Evolutionary conservation across 2,329 filamentous ascomycete genomes (phyloP).

Genomic region (Catunica adiposa): DNA sequence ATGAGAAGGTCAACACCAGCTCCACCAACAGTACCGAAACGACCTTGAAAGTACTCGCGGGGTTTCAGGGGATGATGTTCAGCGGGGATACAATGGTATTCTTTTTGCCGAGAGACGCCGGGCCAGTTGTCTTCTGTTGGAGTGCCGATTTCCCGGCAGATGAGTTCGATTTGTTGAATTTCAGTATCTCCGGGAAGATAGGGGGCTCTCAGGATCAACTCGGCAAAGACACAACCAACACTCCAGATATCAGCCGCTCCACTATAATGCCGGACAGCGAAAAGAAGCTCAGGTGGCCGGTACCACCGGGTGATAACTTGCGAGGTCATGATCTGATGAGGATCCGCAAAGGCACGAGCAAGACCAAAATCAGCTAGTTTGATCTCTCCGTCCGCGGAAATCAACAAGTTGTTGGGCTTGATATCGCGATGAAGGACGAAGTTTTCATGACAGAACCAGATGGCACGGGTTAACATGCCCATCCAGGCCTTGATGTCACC

Average conservation of each 20-base stretch:
- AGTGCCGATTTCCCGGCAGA: conserved; percentile 72
- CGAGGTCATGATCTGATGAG: conserved; percentile 73
- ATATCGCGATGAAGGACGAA: conserved; percentile 92
- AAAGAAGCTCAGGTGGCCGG: conserved; percentile 82
- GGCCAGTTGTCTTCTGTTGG: conserved; percentile 94
- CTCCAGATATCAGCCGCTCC: conserved; percentile 91
- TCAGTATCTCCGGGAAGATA: conserved; percentile 75
- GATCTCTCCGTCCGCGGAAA: conserved; percentile 80
- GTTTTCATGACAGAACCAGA: conserved; percentile 95
- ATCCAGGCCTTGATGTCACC: conserved; percentile 98
- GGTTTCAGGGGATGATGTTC: conserved; percentile 43
- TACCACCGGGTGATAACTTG: conserved; percentile 98
- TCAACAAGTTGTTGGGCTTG: conserved; percentile 95
- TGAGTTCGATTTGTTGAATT: conserved; percentile 69
- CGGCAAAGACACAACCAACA: conserved; percentile 81
- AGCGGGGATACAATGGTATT: conserved; percentile 54
- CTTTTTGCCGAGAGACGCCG: conserved; percentile 63
- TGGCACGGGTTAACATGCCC: conserved; percentile 82
- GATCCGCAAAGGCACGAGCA: conserved; percentile 76
- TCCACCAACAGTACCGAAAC: conserved; percentile 65
- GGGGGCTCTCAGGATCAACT: conserved; percentile 67
- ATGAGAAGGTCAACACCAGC: conserved; percentile 79
- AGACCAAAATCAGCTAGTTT: conserved; percentile 98
- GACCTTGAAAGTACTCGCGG: conserved; percentile 54
- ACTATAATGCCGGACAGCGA: conserved; percentile 74